Evolutionary conservation across 1,139 yeast genomes (phyloP).

Genomic region (Hyphopichia wangnamkhiaoensis): DNA sequence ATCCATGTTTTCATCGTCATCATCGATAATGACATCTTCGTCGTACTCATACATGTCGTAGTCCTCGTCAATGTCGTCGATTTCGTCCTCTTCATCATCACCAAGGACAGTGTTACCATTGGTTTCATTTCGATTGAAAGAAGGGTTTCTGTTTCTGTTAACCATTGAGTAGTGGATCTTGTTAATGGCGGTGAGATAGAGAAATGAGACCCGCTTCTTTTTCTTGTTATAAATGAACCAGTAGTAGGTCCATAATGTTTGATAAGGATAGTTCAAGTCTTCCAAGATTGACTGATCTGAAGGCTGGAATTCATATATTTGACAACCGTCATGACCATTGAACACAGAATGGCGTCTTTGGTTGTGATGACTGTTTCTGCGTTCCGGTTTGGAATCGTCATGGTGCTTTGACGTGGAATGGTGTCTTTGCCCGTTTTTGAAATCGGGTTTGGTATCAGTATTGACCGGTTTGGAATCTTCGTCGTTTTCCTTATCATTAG

Average conservation of each 20-base stretch:
- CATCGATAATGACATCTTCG: slow-evolving; percentile 33
- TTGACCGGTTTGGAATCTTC: too few species aligned
- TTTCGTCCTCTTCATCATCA: slow-evolving; percentile 20
- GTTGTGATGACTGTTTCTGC: not conserved
- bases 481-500: too few species aligned
- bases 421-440: too few species aligned
- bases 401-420: not conserved
- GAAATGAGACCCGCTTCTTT: slow-evolving; percentile 85
- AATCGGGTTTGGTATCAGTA: too few species aligned
- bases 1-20: slow-evolving; percentile 25
- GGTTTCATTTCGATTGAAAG: slow-evolving; percentile 14
- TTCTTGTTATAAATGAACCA: slow-evolving; percentile 93
- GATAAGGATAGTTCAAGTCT: slow-evolving; percentile 65
- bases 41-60: slow-evolving; percentile 24
- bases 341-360: not conserved
- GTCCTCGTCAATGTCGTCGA: slow-evolving; percentile 22
- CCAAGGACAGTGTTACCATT: slow-evolving; percentile 19
- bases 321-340: slow-evolving; percentile 40
- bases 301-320: slow-evolving; percentile 77
- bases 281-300: slow-evolving; percentile 77
- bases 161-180: slow-evolving; percentile 40
- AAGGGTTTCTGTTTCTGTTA: slow-evolving; percentile 22
- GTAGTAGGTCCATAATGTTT: slow-evolving; percentile 85
- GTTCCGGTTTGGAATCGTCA: not conserved
- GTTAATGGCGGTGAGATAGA: slow-evolving; percentile 56